Base-by-base conservation (phyloP, 768 basidiomycete genomes). In the Rubroboletus pulcherrimus region DNA sequence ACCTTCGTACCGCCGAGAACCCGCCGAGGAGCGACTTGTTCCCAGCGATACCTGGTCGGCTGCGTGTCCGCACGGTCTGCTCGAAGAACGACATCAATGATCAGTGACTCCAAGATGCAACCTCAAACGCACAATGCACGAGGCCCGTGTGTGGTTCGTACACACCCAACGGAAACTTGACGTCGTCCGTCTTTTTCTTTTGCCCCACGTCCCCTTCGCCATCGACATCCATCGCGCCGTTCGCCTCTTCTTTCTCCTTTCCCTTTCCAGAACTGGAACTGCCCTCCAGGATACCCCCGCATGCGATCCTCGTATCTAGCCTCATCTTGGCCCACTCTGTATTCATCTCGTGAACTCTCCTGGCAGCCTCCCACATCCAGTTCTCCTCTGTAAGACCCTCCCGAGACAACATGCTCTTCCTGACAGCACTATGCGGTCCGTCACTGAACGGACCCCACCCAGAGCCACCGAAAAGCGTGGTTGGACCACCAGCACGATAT, bases 401-500 rank as follows among this genome's bases (percentile, higher is more conserved):
- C n/a, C 89, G 77, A 42, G 83, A 79, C 53, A 95, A 70, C 64
- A 88, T 69, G 26, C 87, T 85, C 72, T 94, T 92, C 63, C 90
- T 80, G 55, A 93, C 90, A 0, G 87, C 87, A 59, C 89, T 90
- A 56, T 92, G 74, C 0, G 91, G 92, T 1, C 91, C 91, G 63
- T 93, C 91, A 54, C 89, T 91, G 70, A 85, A 96, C 1, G 94
- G 93, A 2, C 93, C 91, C 77, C 85, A 82, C 0, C 95, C 95
- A 15, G 78, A 78, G 0, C 81, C 81, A 17, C 91, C 95, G 62
- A 97, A 98, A 42, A 94, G 81, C 0, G 96, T 98, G 1, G 94
- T 96, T 1, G 93, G 90, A 0, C 94, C 94, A 1, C 94, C 93
- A 0, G 93, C 85, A 43, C 91, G 87, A 74, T 96, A 97, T 43